These are phyloP conservation scores for Bruguiera sexangula DNA, from an alignment of 345 rosid genomes.

Conservation along the genomic window DNA sequence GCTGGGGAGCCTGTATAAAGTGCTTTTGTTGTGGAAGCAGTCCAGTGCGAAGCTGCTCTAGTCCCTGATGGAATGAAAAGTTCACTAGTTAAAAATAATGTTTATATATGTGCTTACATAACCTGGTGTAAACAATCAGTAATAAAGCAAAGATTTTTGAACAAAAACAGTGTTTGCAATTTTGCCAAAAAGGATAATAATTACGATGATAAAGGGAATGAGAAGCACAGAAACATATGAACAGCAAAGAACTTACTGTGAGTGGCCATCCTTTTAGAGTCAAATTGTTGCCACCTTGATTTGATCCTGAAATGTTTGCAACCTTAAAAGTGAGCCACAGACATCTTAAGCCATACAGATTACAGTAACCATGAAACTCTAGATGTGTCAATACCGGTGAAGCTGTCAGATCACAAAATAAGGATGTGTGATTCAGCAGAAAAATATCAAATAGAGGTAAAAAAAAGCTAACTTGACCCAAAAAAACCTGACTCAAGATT, in stretches of 20 bases:
- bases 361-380: not conserved
- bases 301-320: constrained; percentile 56
- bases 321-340: constrained; percentile 9
- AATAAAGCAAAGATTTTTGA: not conserved
- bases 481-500: not conserved
- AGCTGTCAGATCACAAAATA: not conserved
- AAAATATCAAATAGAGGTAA: too few species aligned
- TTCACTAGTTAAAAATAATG: constrained; percentile 10
- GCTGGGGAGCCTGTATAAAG: constrained; percentile 82
- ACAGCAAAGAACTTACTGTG: constrained; percentile 50
- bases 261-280: constrained; percentile 97
- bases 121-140: not conserved
- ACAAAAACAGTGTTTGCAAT: not conserved
- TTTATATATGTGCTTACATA: not conserved
- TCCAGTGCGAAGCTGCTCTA: constrained; percentile 71
- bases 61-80: constrained; percentile 44
- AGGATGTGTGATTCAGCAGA: not conserved
- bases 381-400: not conserved
- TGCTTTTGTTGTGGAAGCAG: constrained; percentile 81
- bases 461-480: not conserved
- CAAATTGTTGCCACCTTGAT: constrained; percentile 80
- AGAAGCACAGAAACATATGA: not conserved
- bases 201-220: not conserved
- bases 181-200: not conserved
- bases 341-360: constrained; percentile 7